Base-by-base conservation (phyloP, 345 rosid genomes). In the Microcos paniculata region DNA sequence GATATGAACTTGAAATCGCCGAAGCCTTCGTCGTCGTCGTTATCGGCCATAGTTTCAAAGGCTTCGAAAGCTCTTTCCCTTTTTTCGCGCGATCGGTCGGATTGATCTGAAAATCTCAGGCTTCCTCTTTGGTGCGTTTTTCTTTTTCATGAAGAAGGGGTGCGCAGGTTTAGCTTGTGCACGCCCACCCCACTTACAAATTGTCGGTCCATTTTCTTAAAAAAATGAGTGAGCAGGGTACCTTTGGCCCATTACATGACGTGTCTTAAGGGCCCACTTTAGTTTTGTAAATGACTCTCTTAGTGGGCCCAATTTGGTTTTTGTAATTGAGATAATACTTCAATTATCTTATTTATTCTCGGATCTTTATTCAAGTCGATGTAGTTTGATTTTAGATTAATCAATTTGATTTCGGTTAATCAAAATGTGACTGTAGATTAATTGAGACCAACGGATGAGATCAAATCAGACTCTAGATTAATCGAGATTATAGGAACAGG, bases 1-100 rank as follows among this genome's bases (percentile, higher is more conserved):
- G 79, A 56, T 35, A 79, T 79, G 81, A 87, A 86, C 16, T 61
- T 79, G 81, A 90, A 90, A 79, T 82, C 85, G 28, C 92, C 88
- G 82, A 86, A 82, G 56, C 88, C 85, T 14, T 74, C 89, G 1
- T 83, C 92, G 13, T 80, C 88, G 76, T 76, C 90, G 33, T 83
- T 85, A 65, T 68, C 81, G 51, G 64, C 80, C 88, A 86, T 82
- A 15, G 62, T 69, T 72, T 66, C 66, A 14, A 56, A 31, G 42
- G 62, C 24, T 23, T 42, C 26, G 23, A 57, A 56, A 42, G 80
- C 42, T 52, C 26, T 28, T 45, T 35, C 13, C 46, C 65, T 72
- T 23, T 42, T 48, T 63, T 53, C 78, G 77, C 28, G 48, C 70
- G 78, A 52, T 75, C 65, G 40, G 57, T 24, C 43, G 10, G 8